Base-by-base conservation (phyloP, 139 green algal genomes). In the Microglena sp. region DNA sequence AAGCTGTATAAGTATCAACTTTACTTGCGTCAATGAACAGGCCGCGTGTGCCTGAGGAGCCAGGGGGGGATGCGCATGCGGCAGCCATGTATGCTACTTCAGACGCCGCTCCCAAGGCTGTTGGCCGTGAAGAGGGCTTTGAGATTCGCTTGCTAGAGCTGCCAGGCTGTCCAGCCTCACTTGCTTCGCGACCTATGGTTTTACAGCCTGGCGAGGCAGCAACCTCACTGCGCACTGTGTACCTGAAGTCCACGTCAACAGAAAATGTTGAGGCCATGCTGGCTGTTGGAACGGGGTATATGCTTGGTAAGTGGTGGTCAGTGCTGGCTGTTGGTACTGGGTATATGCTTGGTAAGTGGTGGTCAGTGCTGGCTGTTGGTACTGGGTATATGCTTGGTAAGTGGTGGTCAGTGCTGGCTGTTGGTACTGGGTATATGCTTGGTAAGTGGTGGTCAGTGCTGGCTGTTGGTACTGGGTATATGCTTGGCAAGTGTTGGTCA, bases 201-300 rank as follows among this genome's bases (percentile, higher is more conserved):
- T 60, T 83, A 56, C 57, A 76, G 26, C 77, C 85, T 5, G 87
- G 85, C 1, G 87, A 95, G 69, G 53, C 64, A 31, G 80, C 67
- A 22, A 60, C 78, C 33, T 58, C 71, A 21, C 45, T 90, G 24
- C 56, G 70, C 27, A 59, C 57, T 0, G 78, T 87, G 26, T 68
- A 73, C n/a, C 57, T 93, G 62, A 45, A 59, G 2, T 75, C 89
- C 64, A 40, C 32, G 1, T 29, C 34, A 28, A 84, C 72, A 8
- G 80, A 61, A 18, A 44, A 60, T 40, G 55, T 40, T 8, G 18
- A 60, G 15, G 31, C 73, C 27, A 45, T 91, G 32, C 54, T 91
- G 65, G 78, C 77, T 5, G 75, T 89, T 26, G 80, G 82, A 11
- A 79, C 76, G 18, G 68, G 57, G 29, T 76, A 69, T 30, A 69